Evolutionary conservation across 2,329 filamentous ascomycete species (phyloP), one percentile per base, ranked within the genome.

Genomic region (Fusarium metavorans): DNA sequence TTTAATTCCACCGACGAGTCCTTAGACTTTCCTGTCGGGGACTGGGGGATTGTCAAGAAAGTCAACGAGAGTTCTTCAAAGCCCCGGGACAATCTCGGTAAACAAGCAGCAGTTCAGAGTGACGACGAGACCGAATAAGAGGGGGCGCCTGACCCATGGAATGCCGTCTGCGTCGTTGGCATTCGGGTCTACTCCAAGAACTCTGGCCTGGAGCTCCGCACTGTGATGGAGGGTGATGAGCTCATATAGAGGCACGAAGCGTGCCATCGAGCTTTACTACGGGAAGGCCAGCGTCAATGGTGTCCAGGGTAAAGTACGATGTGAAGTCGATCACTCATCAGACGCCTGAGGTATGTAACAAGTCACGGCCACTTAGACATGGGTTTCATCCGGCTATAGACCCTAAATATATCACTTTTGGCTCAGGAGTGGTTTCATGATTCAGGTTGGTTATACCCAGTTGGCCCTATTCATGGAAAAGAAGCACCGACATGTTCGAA

Each of bases 111-210:
- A 1, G 74, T 78, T 4, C 78, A 78, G 6, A 83, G 84, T 6
- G 82, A 84, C 3, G 88, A 88, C 41, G 87, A 88, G n/a, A 87
- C 86, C 0, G 88, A 90, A 18, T 89, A 90, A 67, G 88, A 91
- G 75, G 88, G 87, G 70, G 83, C 85, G 75, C 81, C 86, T 0
- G 86, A 89, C 32, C 88, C 89, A 2, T 92, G 91, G 90, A 92
- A 92, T 77, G 90, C 90, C 5, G 86, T 92, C 52, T 88, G 86
- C 62, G 87, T 91, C n/a, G 86, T 92, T 0, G 90, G 91, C 0
- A 82, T 92, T 60, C 86, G 89, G 6, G 87, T 92, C 7, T 92
- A 92, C 79, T 88, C 88, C 77, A 89, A 88, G 79, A 88, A 92
- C 77, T 84, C 86, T 54, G 81, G 84, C 34, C 82, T 91, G 3